phyloP scores from a whole-genome alignment of 495 filamentous ascomycete species.

The Daldinia concentrica region DNA sequence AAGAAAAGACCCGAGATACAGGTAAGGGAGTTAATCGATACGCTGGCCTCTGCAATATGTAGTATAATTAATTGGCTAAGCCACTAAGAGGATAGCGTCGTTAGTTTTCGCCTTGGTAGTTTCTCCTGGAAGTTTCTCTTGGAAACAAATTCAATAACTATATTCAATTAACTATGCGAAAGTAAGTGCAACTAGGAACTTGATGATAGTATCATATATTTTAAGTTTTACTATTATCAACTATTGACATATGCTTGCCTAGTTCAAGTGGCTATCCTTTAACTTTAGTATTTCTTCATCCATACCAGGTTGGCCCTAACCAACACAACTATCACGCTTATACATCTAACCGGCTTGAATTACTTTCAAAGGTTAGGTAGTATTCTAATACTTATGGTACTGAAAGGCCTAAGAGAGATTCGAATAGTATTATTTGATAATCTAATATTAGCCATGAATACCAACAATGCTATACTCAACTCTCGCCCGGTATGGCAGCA shows the following conservation, averaged over 20 bases:
- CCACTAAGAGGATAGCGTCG: neutral
- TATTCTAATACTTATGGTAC: neutral
- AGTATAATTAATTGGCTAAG: neutral
- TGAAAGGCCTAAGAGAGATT: too few species aligned
- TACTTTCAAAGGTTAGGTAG: neutral
- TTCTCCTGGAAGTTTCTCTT: neutral
- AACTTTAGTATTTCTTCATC: too few species aligned
- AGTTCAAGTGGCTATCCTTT: too few species aligned
- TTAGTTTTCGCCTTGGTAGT: neutral
- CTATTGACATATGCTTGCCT: too few species aligned
- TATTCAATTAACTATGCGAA: neutral
- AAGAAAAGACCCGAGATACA: neutral
- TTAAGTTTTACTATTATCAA: too few species aligned
- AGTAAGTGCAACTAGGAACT: too few species aligned
- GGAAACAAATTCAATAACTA: neutral
- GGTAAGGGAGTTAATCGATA: neutral
- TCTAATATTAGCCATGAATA: too few species aligned
- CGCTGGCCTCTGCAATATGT: neutral
- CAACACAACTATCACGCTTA: neutral
- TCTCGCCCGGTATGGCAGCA: constrained; percentile 14
- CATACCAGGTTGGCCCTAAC: neutral
- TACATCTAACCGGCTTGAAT: neutral
- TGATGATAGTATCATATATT: too few species aligned
- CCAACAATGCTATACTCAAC: constrained; percentile 6
- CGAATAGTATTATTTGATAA: neutral